A percentile compares a stretch with the other conserved stretches of the same genome.
These are phyloP conservation scores for Neckera pumila DNA, from an alignment of 225 moss, liverwort and hornwort species.

Conservation along the genomic window DNA sequence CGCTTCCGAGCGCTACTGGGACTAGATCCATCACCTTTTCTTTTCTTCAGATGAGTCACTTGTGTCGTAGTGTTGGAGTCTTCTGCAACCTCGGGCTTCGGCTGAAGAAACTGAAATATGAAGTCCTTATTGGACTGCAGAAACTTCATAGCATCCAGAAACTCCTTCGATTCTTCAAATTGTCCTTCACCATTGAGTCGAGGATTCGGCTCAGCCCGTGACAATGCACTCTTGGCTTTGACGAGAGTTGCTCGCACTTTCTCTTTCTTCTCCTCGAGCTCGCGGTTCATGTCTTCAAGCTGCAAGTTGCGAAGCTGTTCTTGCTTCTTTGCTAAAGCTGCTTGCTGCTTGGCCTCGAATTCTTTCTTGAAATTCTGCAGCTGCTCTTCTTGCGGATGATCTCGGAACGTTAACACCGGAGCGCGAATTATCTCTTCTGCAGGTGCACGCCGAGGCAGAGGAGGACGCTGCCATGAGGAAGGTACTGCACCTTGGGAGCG, in stretches of 20 bases:
- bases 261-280: slow-evolving; percentile 46
- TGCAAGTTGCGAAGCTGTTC: slow-evolving; percentile 9
- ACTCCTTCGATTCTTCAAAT: slow-evolving; percentile 70
- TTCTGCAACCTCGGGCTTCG: slow-evolving; percentile 9
- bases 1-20: slow-evolving; percentile 13
- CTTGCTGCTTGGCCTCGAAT: slow-evolving; percentile 56
- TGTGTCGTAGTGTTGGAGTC: not conserved
- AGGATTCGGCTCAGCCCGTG: slow-evolving; percentile 24
- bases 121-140: slow-evolving; percentile 69
- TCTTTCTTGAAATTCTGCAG: slow-evolving; percentile 77
- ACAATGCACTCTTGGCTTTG: slow-evolving; percentile 52
- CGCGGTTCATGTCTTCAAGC: slow-evolving; percentile 29
- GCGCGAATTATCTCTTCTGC: slow-evolving; percentile 26
- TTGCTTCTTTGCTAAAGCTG: slow-evolving; percentile 11
- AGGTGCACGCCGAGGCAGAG: slow-evolving; percentile 26
- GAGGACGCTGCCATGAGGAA: slow-evolving; percentile 43
- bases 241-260: slow-evolving; percentile 58
- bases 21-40: slow-evolving; percentile 20
- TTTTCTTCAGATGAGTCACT: not conserved
- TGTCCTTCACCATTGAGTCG: slow-evolving; percentile 37
- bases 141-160: slow-evolving; percentile 67
- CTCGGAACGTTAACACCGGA: slow-evolving; percentile 36
- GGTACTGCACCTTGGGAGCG: slow-evolving; percentile 11
- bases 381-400: slow-evolving; percentile 78
- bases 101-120: slow-evolving; percentile 63